These are phyloP conservation scores for Pleurotus salmoneostramineus DNA, from an alignment of 768 basidiomycete genomes.

Conservation along the genomic window DNA sequence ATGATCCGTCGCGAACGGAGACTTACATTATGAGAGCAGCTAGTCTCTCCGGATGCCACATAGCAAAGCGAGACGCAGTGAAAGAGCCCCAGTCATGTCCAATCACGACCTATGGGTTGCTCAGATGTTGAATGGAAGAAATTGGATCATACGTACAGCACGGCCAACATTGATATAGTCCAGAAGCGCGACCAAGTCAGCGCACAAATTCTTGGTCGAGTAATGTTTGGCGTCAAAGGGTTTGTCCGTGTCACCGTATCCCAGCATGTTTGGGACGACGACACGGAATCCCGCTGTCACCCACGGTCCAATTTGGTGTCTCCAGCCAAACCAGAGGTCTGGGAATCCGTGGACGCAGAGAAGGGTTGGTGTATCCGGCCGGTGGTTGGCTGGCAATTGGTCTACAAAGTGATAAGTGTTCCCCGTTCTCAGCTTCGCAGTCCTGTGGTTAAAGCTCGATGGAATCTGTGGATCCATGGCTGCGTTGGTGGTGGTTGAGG, in stretches of 20 bases:
- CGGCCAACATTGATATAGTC: slow-evolving; percentile 24
- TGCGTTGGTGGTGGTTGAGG: background rate
- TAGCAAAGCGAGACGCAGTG: slow-evolving; percentile 59
- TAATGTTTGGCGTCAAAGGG: slow-evolving; percentile 53
- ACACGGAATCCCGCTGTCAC: slow-evolving; percentile 58
- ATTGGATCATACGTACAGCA: no score
- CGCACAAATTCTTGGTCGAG: slow-evolving; percentile 52
- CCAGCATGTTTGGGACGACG: slow-evolving; percentile 57
- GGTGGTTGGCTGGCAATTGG: slow-evolving; percentile 46
- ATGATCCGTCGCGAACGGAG: background rate
- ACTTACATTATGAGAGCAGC: slow-evolving; percentile 57
- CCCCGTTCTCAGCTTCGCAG: slow-evolving; percentile 51
- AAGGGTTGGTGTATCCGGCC: slow-evolving; percentile 44
- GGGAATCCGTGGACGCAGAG: slow-evolving; percentile 84
- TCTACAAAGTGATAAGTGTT: slow-evolving; percentile 71
- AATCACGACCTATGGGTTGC: slow-evolving; percentile 46
- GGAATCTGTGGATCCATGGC: slow-evolving; percentile 37
- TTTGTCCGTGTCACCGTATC: slow-evolving; percentile 67
- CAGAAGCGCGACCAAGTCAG: slow-evolving; percentile 63
- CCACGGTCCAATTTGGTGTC: slow-evolving; percentile 72
- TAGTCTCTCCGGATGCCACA: slow-evolving; percentile 68
- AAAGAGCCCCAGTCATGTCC: slow-evolving; percentile 84
- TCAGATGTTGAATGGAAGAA: background rate
- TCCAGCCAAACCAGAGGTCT: slow-evolving; percentile 72
- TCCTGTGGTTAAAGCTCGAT: slow-evolving; percentile 50